Evolutionary conservation across 176 grass and related monocot genomes (phyloP), one percentile per base, ranked within the genome.

Genomic region (Pontederia crassipes): DNA sequence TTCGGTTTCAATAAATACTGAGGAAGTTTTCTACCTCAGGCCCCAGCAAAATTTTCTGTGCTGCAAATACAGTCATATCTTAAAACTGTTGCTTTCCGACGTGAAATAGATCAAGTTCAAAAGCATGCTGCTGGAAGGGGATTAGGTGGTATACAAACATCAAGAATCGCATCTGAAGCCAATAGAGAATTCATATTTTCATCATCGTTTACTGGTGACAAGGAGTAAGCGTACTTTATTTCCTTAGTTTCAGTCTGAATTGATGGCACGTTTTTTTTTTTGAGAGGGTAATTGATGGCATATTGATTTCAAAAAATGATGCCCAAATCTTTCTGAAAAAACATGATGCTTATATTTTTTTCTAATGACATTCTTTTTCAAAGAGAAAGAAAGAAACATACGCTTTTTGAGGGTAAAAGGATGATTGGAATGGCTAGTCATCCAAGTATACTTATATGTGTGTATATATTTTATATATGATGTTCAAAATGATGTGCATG

Each of bases 31-130:
- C 12, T 47, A 32, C 49, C 85, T 52, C 86, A 97, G 92, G 81
- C 74, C 62, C 92, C 87, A 28, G 76, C 86, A 64, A 91, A 97
- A 79, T 97, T 97, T 78, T 97, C 92, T 74, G 81, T 90, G 64
- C 81, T 97, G 64, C 92, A 97, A 85, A 97, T 91, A 79, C 87
- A 97, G 56, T 97, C 92, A 65, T 91, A 97, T 75, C 83, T 97
- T 67, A 97, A 88, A 91, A 97, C 87, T 48, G 87, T 97, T 70
- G 86, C 92, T 80, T 97, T 97, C 59, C 77, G 92, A 49, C 65
- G 84, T 74, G 92, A 91, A 77, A 97, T 97, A 80, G 67, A 97
- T 49, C 52, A 91, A 80, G 83, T 97, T 59, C 92, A 90, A 64
- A 87, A 62, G 61, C 74, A 71, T 73, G 75, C 87, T 82, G 67